Percentiles rank a stretch among this genome's conserved stretches.
phyloP scores from a whole-genome alignment of 331 rosid genomes.

The Pyracantha coccinea region DNA sequence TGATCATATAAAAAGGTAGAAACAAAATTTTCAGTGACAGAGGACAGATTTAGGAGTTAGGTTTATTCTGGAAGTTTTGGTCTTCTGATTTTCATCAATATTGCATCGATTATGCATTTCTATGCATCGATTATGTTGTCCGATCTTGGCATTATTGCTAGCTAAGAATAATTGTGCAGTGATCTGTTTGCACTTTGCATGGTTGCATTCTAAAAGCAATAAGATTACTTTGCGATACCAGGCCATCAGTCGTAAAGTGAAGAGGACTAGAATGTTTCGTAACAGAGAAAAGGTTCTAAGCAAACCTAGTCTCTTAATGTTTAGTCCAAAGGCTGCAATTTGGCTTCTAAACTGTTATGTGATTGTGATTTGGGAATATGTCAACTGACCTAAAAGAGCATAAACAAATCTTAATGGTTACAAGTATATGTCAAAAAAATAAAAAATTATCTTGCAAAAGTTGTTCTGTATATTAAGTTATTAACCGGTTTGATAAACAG shows the following conservation, averaged over 20 bases:
- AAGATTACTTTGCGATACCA: background rate
- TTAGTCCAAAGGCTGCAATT: background rate
- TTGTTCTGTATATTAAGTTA: background rate
- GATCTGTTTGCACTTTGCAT: background rate
- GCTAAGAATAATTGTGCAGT: background rate
- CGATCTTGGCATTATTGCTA: background rate
- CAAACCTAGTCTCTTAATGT: background rate
- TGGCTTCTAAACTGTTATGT: background rate
- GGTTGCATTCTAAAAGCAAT: background rate
- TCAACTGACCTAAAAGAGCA: background rate
- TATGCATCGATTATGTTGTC: background rate
- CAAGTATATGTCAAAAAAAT: background rate
- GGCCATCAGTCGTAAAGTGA: background rate
- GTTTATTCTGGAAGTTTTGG: background rate
- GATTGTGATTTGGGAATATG: background rate
- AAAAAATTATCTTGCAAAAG: too few relatives aligned
- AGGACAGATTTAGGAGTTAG: background rate
- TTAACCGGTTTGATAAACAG: background rate
- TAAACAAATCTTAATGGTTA: background rate
- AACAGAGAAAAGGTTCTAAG: background rate
- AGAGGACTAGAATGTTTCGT: background rate
- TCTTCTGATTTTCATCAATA: background rate
- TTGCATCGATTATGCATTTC: background rate
- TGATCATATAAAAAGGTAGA: conserved; percentile 53
- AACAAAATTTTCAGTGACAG: background rate